phyloP scores from a whole-genome alignment of 1,284 basidiomycete species.

The Malassezia brasiliensis region DNA sequence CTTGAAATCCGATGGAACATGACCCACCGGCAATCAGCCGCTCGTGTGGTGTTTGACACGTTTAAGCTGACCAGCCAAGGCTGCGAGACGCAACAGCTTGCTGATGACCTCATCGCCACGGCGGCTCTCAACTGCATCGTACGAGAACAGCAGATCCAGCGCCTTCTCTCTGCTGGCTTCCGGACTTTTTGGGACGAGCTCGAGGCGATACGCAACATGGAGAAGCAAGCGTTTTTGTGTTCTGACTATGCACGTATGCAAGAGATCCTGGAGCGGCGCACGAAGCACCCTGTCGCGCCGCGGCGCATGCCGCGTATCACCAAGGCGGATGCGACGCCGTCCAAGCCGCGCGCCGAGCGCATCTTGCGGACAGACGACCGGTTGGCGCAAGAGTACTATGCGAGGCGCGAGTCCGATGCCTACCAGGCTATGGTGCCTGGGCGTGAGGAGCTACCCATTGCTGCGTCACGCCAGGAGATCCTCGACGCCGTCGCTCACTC shows the following conservation, averaged over 20 bases:
- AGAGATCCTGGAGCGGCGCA: slow-evolving; percentile 57
- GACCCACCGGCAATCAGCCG: neutral
- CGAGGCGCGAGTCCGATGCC: slow-evolving; percentile 10
- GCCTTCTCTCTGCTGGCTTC: slow-evolving; percentile 64
- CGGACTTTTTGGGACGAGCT: slow-evolving; percentile 90
- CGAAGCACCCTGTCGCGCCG: slow-evolving; percentile 27
- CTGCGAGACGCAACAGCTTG: slow-evolving; percentile 66
- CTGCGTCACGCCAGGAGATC: slow-evolving; percentile 69
- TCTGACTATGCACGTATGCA: slow-evolving; percentile 53
- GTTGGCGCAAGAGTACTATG: neutral
- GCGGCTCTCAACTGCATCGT: slow-evolving; percentile 61
- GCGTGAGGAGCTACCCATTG: slow-evolving; percentile 75
- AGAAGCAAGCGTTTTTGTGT: slow-evolving; percentile 61
- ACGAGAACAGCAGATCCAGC: slow-evolving; percentile 42
- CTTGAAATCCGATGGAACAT: slow-evolving; percentile 33
- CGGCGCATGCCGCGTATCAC: neutral
- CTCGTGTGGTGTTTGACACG: slow-evolving; percentile 51
- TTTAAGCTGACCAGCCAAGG: slow-evolving; percentile 79
- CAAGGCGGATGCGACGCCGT: neutral
- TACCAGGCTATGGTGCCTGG: slow-evolving; percentile 81
- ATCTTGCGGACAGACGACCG: neutral
- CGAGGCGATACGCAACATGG: slow-evolving; percentile 58
- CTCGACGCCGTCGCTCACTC: slow-evolving; percentile 63
- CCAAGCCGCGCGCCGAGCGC: neutral
- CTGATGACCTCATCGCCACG: slow-evolving; percentile 81